Evolutionary conservation across 768 basidiomycete species (phyloP).

Genomic region (Boletellus ananas): DNA sequence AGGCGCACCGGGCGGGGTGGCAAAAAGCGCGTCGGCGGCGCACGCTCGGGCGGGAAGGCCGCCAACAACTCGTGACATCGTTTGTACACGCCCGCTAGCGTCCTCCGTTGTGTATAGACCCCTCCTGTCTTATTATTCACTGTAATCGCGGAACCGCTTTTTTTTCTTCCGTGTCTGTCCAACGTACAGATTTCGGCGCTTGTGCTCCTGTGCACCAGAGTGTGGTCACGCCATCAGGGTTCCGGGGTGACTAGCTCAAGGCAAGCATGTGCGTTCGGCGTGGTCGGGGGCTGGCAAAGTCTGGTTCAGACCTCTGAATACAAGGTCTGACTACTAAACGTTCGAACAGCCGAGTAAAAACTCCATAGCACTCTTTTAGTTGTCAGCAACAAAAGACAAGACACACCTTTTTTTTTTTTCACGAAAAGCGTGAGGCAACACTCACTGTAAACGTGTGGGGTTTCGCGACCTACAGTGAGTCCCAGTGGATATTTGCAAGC

Average conservation of each 20-base stretch:
- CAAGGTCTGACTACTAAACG: too few species aligned
- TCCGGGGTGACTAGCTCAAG: too few species aligned
- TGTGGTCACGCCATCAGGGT: too few species aligned
- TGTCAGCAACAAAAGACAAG: too few species aligned
- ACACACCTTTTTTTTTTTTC: too few species aligned
- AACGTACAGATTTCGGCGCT: neutral
- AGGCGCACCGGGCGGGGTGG: conserved; percentile 50
- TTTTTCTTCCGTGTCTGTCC: neutral
- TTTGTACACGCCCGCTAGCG: neutral
- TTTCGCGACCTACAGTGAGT: neutral
- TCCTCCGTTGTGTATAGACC: conserved; percentile 13
- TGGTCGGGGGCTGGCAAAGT: too few species aligned
- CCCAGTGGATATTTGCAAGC: conserved; percentile 1
- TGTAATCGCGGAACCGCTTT: conserved; percentile 15
- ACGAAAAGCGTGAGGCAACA: neutral
- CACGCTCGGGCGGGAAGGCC: conserved; percentile 29
- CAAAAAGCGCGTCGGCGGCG: conserved; percentile 45
- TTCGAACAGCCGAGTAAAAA: too few species aligned
- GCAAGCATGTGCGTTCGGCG: too few species aligned
- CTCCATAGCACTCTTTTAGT: too few species aligned
- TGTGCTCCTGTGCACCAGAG: too few species aligned
- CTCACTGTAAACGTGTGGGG: too few species aligned
- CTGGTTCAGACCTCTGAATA: too few species aligned
- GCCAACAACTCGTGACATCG: conserved; percentile 27
- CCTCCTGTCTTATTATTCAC: conserved; percentile 18